These are phyloP conservation scores for Claviceps citrina DNA, from an alignment of 2,329 filamentous ascomycete genomes.

Conservation along the genomic window DNA sequence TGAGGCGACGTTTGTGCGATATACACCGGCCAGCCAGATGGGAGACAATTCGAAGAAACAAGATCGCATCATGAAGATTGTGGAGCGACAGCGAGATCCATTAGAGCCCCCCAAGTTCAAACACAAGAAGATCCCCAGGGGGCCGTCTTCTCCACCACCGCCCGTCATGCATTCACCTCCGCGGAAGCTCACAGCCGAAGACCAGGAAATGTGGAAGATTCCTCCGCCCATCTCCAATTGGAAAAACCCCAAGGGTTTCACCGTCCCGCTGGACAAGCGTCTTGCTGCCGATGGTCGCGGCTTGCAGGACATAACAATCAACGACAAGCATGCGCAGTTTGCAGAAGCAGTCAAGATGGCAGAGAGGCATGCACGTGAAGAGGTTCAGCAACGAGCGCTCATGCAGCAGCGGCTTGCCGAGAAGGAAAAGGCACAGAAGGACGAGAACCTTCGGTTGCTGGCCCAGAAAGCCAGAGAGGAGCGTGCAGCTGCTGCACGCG, in stretches of 20 bases:
- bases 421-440: conserved; percentile 89
- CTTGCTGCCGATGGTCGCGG: conserved; percentile 85
- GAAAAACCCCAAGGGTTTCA: conserved; percentile 99
- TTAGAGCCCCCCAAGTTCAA: conserved; percentile 98
- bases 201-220: conserved; percentile 91
- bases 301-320: conserved; percentile 86
- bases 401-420: conserved; percentile 96
- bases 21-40: conserved; percentile 95
- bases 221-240: conserved; percentile 84
- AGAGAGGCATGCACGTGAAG: conserved; percentile 85
- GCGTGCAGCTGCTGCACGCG: conserved; percentile 32
- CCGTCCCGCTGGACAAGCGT: conserved; percentile 87
- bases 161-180: conserved; percentile 92
- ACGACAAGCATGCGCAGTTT: conserved; percentile 96
- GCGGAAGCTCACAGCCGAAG: conserved; percentile 85
- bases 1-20: conserved; percentile 85
- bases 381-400: conserved; percentile 76
- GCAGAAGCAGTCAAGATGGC: conserved; percentile 88
- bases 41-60: conserved; percentile 73
- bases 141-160: conserved; percentile 80
- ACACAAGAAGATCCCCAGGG: conserved; percentile 92
- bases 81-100: conserved; percentile 82
- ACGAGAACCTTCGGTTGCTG: conserved; percentile 74
- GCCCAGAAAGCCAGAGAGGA: conserved; percentile 89
- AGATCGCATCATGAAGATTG: conserved; percentile 96